Evolutionary conservation across 192 early-diverging fungal genomes (phyloP).

Genomic region (Podila minutissima): DNA sequence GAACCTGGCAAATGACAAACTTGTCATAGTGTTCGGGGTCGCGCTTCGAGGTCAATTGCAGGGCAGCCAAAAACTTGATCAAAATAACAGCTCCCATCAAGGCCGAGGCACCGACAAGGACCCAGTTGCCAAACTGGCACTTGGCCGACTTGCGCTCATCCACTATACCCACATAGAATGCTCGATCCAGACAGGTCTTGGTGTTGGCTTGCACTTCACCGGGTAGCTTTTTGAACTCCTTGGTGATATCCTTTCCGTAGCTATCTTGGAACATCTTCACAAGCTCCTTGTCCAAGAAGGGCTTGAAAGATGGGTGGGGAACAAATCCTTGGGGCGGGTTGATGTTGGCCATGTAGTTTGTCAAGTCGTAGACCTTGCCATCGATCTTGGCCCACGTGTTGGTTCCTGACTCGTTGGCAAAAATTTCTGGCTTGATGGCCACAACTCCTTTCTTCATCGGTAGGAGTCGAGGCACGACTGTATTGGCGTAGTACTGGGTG

Average conservation of each 20-base stretch:
- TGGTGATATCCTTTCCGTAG: conserved; percentile 62
- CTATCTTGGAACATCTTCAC: conserved; percentile 53
- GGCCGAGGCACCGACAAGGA: conserved; percentile 67
- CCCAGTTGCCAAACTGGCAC: conserved; percentile 73
- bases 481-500: conserved; percentile 47
- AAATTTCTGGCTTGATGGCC: conserved; percentile 72
- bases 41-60: conserved; percentile 73
- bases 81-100: conserved; percentile 75
- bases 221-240: conserved; percentile 50
- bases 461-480: conserved; percentile 55
- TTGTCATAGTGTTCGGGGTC: conserved; percentile 77
- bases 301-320: conserved; percentile 54
- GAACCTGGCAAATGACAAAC: conserved; percentile 83
- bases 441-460: conserved; percentile 68
- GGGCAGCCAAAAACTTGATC: conserved; percentile 80
- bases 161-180: conserved; percentile 74
- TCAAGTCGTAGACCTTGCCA: conserved; percentile 74
- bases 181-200: conserved; percentile 68
- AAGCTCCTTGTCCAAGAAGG: conserved; percentile 49
- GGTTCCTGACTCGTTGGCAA: conserved; percentile 57
- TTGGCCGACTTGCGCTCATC: conserved; percentile 66
- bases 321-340: conserved; percentile 53
- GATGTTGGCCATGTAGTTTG: conserved; percentile 65
- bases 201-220: conserved; percentile 28
- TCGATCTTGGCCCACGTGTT: conserved; percentile 61